Evolutionary conservation across 148 eudicot species (phyloP).

Genomic region (Suaeda aralocaspica): DNA sequence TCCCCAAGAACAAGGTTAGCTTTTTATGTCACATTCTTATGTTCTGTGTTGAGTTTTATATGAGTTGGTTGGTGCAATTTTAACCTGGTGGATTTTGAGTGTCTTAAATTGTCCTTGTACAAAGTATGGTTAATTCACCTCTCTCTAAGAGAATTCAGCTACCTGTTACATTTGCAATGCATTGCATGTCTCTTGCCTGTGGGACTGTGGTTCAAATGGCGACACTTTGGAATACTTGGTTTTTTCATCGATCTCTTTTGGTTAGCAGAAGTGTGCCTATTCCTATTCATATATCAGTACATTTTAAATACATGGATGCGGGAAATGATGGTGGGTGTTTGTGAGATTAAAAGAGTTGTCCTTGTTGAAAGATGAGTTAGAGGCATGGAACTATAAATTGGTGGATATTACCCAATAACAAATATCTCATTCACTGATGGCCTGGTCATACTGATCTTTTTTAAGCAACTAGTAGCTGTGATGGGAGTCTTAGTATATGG

Average conservation of each 20-base stretch:
- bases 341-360: background rate
- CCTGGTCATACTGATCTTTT: background rate
- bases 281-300: no score
- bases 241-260: no score
- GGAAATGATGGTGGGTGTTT: background rate
- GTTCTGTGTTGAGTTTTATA: background rate
- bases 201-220: no score
- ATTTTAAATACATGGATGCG: no score
- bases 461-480: background rate
- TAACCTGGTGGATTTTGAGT: background rate
- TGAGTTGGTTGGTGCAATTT: background rate
- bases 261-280: no score
- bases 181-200: no score
- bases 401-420: background rate
- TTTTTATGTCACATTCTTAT: background rate
- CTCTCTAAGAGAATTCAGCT: background rate
- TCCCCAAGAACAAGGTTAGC: conserved; percentile 45
- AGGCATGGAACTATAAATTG: no score
- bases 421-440: background rate
- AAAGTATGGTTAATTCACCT: background rate
- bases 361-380: background rate
- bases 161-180: no score
- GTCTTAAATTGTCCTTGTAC: background rate
- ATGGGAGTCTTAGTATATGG: background rate
- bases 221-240: no score